These are phyloP conservation scores for Eremothecium cymbalariae DNA, from an alignment of 1,139 yeast species.

Conservation along the genomic window DNA sequence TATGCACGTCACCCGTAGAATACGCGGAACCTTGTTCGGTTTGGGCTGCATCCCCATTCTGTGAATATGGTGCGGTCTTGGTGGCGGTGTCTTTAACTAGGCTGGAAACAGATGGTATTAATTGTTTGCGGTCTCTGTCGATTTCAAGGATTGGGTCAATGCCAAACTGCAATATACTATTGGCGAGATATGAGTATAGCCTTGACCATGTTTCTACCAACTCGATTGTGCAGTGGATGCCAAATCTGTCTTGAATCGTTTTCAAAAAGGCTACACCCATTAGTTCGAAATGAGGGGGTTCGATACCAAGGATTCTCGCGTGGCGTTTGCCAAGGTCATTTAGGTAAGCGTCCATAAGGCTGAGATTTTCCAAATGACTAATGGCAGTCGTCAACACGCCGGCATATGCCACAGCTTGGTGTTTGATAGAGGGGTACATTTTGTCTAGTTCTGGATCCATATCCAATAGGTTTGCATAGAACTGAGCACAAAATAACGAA, in stretches of 20 bases:
- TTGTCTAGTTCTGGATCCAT: conserved; percentile 48
- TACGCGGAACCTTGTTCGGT: no score
- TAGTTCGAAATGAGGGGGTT: conserved; percentile 60
- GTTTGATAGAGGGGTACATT: conserved; percentile 56
- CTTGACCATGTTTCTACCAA: conserved; percentile 66
- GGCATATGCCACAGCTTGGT: conserved; percentile 72
- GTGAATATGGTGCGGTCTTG: conserved; percentile 4
- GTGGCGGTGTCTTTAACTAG: conserved; percentile 8
- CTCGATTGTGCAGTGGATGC: conserved; percentile 41
- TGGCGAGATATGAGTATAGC: conserved; percentile 47
- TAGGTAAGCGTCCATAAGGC: conserved; percentile 51
- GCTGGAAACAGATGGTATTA: conserved; percentile 12
- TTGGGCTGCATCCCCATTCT: no score
- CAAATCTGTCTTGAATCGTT: conserved; percentile 65
- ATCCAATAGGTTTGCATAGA: conserved; percentile 49
- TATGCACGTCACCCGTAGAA: no score
- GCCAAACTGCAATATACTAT: conserved; percentile 55
- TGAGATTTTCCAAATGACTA: conserved; percentile 37
- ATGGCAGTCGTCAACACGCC: conserved; percentile 66
- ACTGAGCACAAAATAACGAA: conserved; percentile 52
- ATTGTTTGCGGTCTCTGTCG: conserved; percentile 14
- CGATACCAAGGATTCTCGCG: conserved; percentile 66
- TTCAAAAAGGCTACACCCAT: conserved; percentile 74
- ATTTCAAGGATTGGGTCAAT: conserved; percentile 47
- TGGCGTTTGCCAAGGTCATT: conserved; percentile 66